Conservation (phyloP, 768 basidiomycete species). For the Chalciporus chontae region DNA sequence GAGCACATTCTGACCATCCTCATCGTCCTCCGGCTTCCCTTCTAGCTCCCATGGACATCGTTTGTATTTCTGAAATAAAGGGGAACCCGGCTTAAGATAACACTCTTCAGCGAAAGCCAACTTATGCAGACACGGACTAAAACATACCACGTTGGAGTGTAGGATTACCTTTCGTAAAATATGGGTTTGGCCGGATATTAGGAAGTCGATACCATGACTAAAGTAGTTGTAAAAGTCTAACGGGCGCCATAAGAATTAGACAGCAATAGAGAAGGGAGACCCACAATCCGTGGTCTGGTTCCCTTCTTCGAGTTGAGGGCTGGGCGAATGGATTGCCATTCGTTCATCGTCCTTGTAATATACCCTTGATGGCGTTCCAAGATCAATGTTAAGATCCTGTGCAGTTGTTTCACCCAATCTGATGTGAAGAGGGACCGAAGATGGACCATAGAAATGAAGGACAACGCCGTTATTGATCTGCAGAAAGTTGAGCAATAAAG, state of each 20-base stretch:
- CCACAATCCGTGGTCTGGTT: constrained; percentile 51
- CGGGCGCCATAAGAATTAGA: constrained; percentile 5
- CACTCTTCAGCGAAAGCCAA: not conserved
- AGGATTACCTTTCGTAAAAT: constrained; percentile 79
- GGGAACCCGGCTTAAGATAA: constrained; percentile 68
- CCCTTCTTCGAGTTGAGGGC: constrained; percentile 38
- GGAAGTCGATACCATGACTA: constrained; percentile 85
- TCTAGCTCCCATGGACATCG: constrained; percentile 90
- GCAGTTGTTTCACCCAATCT: constrained; percentile 73
- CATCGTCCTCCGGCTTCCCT: constrained; percentile 74
- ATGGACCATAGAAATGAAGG: constrained; percentile 61
- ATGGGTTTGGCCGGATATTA: constrained; percentile 70
- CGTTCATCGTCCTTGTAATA: constrained; percentile 89
- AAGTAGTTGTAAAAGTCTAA: constrained; percentile 93
- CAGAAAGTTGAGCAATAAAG: not conserved
- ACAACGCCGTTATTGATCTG: constrained; percentile 74
- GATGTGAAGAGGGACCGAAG: constrained; percentile 48
- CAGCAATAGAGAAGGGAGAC: constrained; percentile 11
- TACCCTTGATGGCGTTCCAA: constrained; percentile 73
- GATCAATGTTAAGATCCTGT: constrained; percentile 74
- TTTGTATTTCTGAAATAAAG: constrained; percentile 87
- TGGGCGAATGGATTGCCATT: constrained; percentile 76
- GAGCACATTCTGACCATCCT: constrained; percentile 56
- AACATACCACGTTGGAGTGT: constrained; percentile 80
- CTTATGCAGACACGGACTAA: not conserved